These are phyloP conservation scores for Fusarium sp. DNA, from an alignment of 2,329 filamentous ascomycete genomes.

Conservation along the genomic window DNA sequence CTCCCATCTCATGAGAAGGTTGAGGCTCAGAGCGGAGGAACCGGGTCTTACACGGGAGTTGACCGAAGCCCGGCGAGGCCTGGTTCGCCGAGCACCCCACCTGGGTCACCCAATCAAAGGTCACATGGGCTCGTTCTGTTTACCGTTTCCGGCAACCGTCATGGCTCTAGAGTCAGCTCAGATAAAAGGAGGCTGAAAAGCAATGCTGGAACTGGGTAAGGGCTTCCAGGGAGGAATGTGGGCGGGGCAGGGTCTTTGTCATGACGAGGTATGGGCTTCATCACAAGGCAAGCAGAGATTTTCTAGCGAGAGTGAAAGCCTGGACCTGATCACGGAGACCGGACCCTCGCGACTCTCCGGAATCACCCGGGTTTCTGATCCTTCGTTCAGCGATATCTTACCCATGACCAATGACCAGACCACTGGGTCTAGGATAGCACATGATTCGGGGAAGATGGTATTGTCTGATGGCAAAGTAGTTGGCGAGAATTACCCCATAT, in stretches of 20 bases:
- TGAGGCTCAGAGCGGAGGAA: not conserved
- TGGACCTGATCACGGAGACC: not conserved
- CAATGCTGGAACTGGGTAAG: not conserved
- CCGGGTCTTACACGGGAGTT: not conserved
- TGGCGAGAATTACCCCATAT: not conserved
- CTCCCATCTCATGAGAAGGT: not conserved
- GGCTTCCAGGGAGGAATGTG: not conserved
- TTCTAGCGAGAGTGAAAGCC: not conserved
- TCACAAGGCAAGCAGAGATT: not conserved
- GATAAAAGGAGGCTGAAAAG: not conserved
- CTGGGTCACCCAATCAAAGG: slow-evolving; percentile 11
- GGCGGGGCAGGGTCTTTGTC: not conserved
- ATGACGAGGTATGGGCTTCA: not conserved
- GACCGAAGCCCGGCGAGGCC: not conserved
- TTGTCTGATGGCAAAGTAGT: not conserved
- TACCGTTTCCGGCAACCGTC: slow-evolving; percentile 25
- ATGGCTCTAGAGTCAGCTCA: not conserved
- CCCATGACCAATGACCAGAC: not conserved
- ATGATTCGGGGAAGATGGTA: not conserved
- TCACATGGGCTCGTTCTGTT: not conserved
- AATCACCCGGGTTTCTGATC: not conserved
- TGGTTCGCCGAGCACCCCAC: not conserved
- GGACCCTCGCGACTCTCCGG: not conserved
- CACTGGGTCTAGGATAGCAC: not conserved
- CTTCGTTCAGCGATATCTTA: not conserved